Evolutionary conservation across 2,329 filamentous ascomycete genomes (phyloP), one percentile per base, ranked within the genome.

Genomic region (Trichoderma asperellum): DNA sequence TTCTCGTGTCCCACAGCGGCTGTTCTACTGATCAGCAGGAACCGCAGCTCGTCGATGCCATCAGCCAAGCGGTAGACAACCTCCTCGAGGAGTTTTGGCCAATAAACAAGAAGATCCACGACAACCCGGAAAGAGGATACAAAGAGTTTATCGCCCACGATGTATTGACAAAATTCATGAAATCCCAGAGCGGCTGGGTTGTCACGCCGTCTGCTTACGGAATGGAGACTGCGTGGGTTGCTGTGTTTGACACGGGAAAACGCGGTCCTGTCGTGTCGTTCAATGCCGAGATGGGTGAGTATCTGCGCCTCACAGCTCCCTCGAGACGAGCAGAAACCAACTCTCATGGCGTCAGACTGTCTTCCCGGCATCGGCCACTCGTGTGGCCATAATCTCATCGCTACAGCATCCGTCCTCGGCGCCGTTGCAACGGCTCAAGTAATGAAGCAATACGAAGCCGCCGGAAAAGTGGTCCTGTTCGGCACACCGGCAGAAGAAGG

Each of bases 321-420:
- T 43, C 16, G 34, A 24, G 40, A 14, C 4, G 49, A 29, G 60
- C 32, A 40, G 16, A 61, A 21, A 27, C 27, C 34, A 10, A 57
- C 27, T 5, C 7, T 55, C 14, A 34, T 10, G 24, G 27, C 10
- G 12, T 7, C 29, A 85, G 83, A 86, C 72, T 83, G 83, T 12
- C 78, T 86, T 8, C 82, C 83, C 1, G 80, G 78, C 2, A 81
- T 86, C 8, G 84, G 84, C 43, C 85, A 87, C 72, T 84, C 84
- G 8, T 87, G 85, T 68, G 85, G 86, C 4, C 85, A 87, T 76
- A 87, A 87, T 71, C 79, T 86, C 58, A 86, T 85, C 67, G 83
- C 83, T 10, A 83, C 79, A 0, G 81, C 82, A 2, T 85, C 84
- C 0, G 73, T 86, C 4, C 80, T 82, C 1, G 83, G 77, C 4